Evolutionary conservation across 306 rosid genomes (phyloP).

Genomic region (Oxytropis ochrocephala): DNA sequence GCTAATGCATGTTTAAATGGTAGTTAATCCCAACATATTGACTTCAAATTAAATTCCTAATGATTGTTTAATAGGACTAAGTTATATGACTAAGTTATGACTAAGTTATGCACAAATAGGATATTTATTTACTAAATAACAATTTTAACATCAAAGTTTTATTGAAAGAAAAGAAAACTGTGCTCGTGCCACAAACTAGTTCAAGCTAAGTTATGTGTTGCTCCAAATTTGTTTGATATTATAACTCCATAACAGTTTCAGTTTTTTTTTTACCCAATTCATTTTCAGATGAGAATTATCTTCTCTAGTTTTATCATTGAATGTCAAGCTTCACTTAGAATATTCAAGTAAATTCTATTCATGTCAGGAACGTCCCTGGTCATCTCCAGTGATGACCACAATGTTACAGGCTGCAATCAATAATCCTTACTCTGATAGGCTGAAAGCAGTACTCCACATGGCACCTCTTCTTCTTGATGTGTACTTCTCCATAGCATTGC

Average conservation of each 20-base stretch:
- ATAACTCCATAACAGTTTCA: neutral
- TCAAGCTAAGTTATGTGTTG: neutral
- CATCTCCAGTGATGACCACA: conserved; percentile 75
- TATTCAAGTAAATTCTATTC: conserved; percentile 18
- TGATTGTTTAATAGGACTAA: no score
- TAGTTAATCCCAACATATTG: neutral
- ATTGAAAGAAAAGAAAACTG: neutral
- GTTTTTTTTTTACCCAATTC: neutral
- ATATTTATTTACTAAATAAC: neutral
- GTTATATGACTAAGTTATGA: no score
- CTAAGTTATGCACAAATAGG: neutral
- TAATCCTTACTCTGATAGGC: conserved; percentile 72
- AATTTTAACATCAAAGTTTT: no score
- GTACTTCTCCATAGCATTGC: conserved; percentile 69
- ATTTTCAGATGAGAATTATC: no score
- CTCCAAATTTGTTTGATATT: neutral
- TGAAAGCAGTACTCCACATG: conserved; percentile 56
- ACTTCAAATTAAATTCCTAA: neutral
- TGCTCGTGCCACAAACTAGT: neutral
- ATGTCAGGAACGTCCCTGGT: conserved; percentile 92
- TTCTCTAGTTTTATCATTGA: no score
- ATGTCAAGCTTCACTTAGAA: conserved; percentile 1
- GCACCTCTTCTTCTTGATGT: conserved; percentile 70
- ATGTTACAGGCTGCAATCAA: conserved; percentile 54
- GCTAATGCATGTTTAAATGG: neutral